These are phyloP conservation scores for Boletus insuetus DNA, from an alignment of 768 basidiomycete genomes.

Conservation along the genomic window DNA sequence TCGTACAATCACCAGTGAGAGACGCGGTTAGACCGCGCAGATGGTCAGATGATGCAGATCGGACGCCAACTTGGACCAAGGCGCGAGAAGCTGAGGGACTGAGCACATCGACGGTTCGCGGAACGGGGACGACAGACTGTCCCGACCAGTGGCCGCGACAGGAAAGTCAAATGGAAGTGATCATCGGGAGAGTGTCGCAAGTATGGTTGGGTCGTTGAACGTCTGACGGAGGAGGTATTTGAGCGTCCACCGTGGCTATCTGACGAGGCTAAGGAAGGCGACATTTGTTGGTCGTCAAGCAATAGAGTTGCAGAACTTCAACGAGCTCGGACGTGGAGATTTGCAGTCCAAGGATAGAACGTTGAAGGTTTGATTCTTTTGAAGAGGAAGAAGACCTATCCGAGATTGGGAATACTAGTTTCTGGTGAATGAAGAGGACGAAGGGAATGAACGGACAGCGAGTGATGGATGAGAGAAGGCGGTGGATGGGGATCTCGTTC, in stretches of 20 bases:
- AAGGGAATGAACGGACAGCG: no score
- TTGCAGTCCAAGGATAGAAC: slow-evolving; percentile 30
- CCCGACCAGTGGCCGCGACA: background rate
- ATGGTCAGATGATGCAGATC: slow-evolving; percentile 4
- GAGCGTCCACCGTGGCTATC: slow-evolving; percentile 12
- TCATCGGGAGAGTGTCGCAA: slow-evolving; percentile 18
- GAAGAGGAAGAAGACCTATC: slow-evolving; percentile 16
- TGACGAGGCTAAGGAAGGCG: slow-evolving; percentile 25
- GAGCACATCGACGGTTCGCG: slow-evolving; percentile 6
- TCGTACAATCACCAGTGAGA: slow-evolving; percentile 1
- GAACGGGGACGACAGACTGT: slow-evolving; percentile 2
- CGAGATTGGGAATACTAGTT: slow-evolving; percentile 18
- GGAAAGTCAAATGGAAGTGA: slow-evolving; percentile 4
- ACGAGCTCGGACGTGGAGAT: slow-evolving; percentile 20
- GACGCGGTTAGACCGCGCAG: background rate
- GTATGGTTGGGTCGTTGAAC: background rate
- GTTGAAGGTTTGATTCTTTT: slow-evolving; percentile 16
- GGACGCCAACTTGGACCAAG: slow-evolving; percentile 8
- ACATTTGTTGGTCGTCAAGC: slow-evolving; percentile 35
- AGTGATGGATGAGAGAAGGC: slow-evolving; percentile 13
- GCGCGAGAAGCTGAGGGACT: background rate
- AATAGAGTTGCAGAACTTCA: slow-evolving; percentile 22
- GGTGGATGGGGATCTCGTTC: slow-evolving; percentile 10
- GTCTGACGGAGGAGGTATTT: slow-evolving; percentile 23
- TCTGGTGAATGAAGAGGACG: slow-evolving; percentile 10